phyloP scores from a whole-genome alignment of 2,329 filamentous ascomycete species.

The Xylariaceae sp. region DNA sequence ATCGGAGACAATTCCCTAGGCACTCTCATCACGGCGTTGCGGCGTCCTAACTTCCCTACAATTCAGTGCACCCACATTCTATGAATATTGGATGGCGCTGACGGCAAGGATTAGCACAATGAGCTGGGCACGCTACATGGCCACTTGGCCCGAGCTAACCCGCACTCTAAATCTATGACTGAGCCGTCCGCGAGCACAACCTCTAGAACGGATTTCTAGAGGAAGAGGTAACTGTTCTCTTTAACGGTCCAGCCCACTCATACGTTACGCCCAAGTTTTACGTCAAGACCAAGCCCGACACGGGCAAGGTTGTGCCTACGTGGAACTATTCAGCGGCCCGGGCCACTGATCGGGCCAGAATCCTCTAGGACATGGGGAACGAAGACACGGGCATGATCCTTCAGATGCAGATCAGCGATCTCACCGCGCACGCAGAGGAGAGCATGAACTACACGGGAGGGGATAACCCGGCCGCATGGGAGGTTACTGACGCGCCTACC shows the following conservation, averaged over 20 bases:
- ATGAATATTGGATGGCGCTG: slow-evolving; percentile 59
- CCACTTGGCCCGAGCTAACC: slow-evolving; percentile 68
- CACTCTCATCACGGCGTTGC: slow-evolving; percentile 66
- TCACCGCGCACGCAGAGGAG: slow-evolving; percentile 58
- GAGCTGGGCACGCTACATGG: slow-evolving; percentile 59
- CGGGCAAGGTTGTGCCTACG: slow-evolving; percentile 71
- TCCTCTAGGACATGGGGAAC: slow-evolving; percentile 58
- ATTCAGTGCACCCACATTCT: slow-evolving; percentile 67
- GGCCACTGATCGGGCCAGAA: slow-evolving; percentile 62
- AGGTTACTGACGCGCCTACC: slow-evolving; percentile 61
- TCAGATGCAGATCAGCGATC: slow-evolving; percentile 55
- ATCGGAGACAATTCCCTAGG: slow-evolving; percentile 67
- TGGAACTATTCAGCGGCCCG: slow-evolving; percentile 74
- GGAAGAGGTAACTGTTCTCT: slow-evolving; percentile 67
- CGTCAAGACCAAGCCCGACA: slow-evolving; percentile 65
- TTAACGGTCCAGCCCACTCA: slow-evolving; percentile 63
- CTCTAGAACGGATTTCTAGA: slow-evolving; percentile 42
- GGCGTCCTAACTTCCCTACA: slow-evolving; percentile 52
- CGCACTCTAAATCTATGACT: slow-evolving; percentile 67
- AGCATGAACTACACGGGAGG: slow-evolving; percentile 62
- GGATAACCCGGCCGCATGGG: slow-evolving; percentile 54
- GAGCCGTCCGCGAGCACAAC: slow-evolving; percentile 48
- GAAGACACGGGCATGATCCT: slow-evolving; percentile 56
- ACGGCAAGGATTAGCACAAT: slow-evolving; percentile 48
- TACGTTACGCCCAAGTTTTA: slow-evolving; percentile 76